These are phyloP conservation scores for Malbranchea zuffiana DNA, from an alignment of 2,329 filamentous ascomycete genomes.

Conservation along the genomic window DNA sequence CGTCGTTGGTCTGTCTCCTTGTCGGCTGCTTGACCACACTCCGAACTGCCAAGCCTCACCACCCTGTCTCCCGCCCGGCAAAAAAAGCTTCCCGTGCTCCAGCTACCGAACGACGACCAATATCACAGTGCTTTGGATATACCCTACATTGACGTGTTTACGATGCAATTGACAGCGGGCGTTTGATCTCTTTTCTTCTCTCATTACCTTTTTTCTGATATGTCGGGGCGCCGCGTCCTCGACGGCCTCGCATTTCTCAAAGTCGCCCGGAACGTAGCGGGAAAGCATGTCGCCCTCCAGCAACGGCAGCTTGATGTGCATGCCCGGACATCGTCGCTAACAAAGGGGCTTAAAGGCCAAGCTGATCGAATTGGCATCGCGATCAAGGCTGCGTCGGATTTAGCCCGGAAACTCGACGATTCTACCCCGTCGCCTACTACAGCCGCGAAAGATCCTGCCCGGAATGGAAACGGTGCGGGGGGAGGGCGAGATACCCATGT, in stretches of 20 bases:
- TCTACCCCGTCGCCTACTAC: too few species aligned
- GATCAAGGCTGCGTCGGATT: conserved; percentile 48
- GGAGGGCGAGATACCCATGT: too few species aligned
- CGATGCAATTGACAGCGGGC: conserved; percentile 2
- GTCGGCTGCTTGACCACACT: conserved; percentile 3
- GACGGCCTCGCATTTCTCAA: conserved; percentile 60
- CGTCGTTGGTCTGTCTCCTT: not conserved
- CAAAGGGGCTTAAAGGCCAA: conserved; percentile 51
- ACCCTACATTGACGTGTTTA: not conserved
- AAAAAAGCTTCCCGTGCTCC: conserved; percentile 8
- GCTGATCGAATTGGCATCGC: conserved; percentile 52
- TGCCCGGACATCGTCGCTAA: conserved; percentile 53
- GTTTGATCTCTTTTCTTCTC: not conserved
- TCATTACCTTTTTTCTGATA: conserved; percentile 18
- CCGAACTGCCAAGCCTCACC: not conserved
- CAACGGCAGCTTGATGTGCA: conserved; percentile 52
- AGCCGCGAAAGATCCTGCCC: too few species aligned
- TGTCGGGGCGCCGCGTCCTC: conserved; percentile 53
- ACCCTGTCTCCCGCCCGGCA: not conserved
- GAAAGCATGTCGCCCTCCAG: conserved; percentile 50
- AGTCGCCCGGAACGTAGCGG: conserved; percentile 58
- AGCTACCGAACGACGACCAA: too few species aligned
- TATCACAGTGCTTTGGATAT: too few species aligned
- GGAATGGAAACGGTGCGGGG: too few species aligned
- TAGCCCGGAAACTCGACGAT: conserved; percentile 49